Base-by-base conservation (phyloP, 306 rosid species). In the Cyclanthera cordifolia region DNA sequence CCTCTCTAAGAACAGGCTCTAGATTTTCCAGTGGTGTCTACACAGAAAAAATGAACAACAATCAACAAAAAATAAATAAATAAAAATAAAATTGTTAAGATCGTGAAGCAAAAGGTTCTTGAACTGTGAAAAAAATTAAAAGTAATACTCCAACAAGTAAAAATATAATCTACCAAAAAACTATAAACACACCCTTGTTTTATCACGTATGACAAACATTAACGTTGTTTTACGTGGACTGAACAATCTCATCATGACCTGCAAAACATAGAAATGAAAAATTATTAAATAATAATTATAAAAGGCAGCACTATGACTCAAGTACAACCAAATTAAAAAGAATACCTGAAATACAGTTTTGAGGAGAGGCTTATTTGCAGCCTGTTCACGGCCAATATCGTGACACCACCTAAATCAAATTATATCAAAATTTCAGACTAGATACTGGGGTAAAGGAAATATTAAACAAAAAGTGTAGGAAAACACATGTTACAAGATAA, bases 301-400 rank as follows among this genome's bases (percentile, higher is more conserved):
- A 17, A 50, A 37, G 39, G 12, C 46, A 17, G n/a, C 20, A 17
- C 20, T 10, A 55, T 47, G 50, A 20, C 5, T 24, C 15, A 37
- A 70, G 66, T 14, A 66, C 32, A 27, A 14, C 73, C 10, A 60
- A 66, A 71, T 28, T 9, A 20, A 50, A 69, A 63, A 32, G 72
- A 47, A 66, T 81, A 86, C 99, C 90, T 94, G 99, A 80, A 94
- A 94, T 32, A 94, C 99, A 52, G 97, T 94, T 77, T 94, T 94
- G 32, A 94, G 79, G 43, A 94, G 97, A 61, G 99, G 99, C 85
- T 94, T 94, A 79, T 94, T 94, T 58, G 99, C 99, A 53, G 99
- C 99, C 85, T 94, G 99, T 84, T 94, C 99, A 78, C 99, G 99
- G 64, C 99, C 99, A 83, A 94, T 94, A 73, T 94, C 99, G 76